A percentile compares a stretch with the other conserved stretches of the same genome.
Evolutionary conservation across 805 yeast genomes (phyloP).

Genomic region (Candida awuae): DNA sequence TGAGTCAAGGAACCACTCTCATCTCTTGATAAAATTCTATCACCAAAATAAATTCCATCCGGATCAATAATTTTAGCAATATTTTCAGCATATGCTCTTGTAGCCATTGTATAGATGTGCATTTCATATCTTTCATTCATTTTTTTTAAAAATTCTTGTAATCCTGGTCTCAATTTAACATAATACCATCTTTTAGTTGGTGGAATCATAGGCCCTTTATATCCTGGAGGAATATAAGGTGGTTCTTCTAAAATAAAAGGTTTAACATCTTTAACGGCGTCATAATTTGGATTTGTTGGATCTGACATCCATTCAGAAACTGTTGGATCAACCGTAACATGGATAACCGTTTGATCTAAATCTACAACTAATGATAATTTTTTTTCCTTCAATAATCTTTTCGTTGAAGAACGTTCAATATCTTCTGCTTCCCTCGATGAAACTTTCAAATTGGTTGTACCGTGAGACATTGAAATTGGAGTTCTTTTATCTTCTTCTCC

Average conservation of each 20-base stretch:
- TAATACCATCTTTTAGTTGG: constrained; percentile 75
- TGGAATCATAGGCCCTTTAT: constrained; percentile 53
- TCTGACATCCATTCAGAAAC: constrained; percentile 95
- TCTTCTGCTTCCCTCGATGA: constrained; percentile 80
- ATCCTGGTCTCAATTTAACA: constrained; percentile 86
- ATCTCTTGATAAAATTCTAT: constrained; percentile 84
- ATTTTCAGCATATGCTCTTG: constrained; percentile 83
- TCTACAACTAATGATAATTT: constrained; percentile 90
- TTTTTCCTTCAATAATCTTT: constrained; percentile 48
- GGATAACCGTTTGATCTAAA: constrained; percentile 94
- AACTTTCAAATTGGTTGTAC: constrained; percentile 73
- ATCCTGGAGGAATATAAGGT: constrained; percentile 46
- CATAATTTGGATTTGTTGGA: constrained; percentile 75
- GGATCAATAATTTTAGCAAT: constrained; percentile 92
- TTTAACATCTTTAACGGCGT: constrained; percentile 73
- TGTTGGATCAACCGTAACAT: constrained; percentile 96
- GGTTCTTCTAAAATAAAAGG: constrained; percentile 76
- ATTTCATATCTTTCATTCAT: constrained; percentile 68
- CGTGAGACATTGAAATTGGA: constrained; percentile 84
- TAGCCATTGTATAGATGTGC: constrained; percentile 98
- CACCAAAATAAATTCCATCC: constrained; percentile 76
- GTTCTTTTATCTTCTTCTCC: constrained; percentile 67
- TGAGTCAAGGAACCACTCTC: constrained; percentile 91
- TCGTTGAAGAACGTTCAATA: constrained; percentile 62
- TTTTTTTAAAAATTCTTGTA: constrained; percentile 59